A percentile compares a stretch with the other conserved stretches of the same genome.
phyloP scores from a whole-genome alignment of 305 asterid genomes.

The Fraxinus ornus region DNA sequence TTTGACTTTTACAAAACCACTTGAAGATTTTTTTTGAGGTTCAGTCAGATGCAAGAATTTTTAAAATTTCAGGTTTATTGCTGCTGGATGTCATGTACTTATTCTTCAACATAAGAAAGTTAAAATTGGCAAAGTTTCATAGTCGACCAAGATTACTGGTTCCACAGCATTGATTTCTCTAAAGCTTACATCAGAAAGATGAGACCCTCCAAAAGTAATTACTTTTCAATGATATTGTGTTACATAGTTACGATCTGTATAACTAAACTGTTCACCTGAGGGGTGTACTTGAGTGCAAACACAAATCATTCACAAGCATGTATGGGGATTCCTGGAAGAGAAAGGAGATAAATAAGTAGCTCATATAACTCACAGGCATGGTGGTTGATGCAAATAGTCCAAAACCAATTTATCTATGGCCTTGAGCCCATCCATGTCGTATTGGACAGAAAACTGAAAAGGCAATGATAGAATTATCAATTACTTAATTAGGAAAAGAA shows the following conservation, averaged over 20 bases:
- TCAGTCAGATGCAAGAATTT: background rate
- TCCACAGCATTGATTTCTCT: background rate
- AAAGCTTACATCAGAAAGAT: background rate
- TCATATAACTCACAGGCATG: conserved; percentile 57
- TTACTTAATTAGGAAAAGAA: conserved; percentile 9
- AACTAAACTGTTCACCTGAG: background rate
- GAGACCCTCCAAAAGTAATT: background rate
- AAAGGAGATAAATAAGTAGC: conserved; percentile 20
- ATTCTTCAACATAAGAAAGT: background rate
- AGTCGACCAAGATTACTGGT: background rate
- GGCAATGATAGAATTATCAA: conserved; percentile 21
- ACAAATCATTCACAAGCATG: conserved; percentile 12
- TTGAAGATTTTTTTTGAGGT: background rate
- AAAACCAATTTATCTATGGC: conserved; percentile 45
- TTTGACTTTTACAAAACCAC: background rate
- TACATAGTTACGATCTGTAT: background rate
- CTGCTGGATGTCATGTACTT: background rate
- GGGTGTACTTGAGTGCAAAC: background rate
- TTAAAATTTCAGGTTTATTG: background rate
- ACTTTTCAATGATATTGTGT: background rate
- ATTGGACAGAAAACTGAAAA: conserved; percentile 54
- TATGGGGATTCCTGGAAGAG: conserved; percentile 15
- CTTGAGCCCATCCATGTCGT: conserved; percentile 39
- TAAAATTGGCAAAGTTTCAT: background rate
- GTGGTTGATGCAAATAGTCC: conserved; percentile 62